Evolutionary conservation across 2,329 filamentous ascomycete genomes (phyloP).

Genomic region (Raffaelea ambrosiae): DNA sequence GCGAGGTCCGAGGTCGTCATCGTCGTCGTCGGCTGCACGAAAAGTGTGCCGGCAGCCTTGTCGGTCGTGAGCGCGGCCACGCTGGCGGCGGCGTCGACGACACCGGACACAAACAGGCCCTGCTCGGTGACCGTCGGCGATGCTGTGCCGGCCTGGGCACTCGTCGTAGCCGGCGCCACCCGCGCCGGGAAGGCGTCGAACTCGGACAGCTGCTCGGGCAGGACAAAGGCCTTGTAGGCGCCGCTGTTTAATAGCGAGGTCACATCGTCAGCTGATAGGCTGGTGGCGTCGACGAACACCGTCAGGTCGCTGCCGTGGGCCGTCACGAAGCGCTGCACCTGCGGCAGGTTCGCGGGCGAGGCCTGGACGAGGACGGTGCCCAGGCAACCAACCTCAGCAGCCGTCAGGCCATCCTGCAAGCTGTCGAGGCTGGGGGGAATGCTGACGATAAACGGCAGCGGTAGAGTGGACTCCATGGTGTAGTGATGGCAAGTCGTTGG

Average conservation of each 20-base stretch:
- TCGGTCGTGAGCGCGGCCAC: conserved; percentile 31
- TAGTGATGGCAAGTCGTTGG: not conserved
- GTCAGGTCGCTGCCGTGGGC: conserved; percentile 43
- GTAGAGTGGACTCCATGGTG: conserved; percentile 56
- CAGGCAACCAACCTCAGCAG: conserved; percentile 49
- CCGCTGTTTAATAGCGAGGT: conserved; percentile 76
- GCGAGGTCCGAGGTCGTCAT: conserved; percentile 25
- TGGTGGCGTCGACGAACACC: conserved; percentile 70
- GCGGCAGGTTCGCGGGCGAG: conserved; percentile 28
- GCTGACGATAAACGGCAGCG: conserved; percentile 54
- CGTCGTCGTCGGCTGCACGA: conserved; percentile 41
- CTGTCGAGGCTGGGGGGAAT: conserved; percentile 37
- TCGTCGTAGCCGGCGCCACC: conserved; percentile 43
- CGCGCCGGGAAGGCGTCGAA: conserved; percentile 48
- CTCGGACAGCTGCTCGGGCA: conserved; percentile 55
- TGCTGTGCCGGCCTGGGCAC: conserved; percentile 12
- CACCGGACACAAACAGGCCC: conserved; percentile 44
- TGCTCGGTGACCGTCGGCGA: conserved; percentile 33
- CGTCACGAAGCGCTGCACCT: conserved; percentile 37
- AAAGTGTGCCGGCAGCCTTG: conserved; percentile 39
- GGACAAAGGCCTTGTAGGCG: conserved; percentile 76
- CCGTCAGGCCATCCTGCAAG: conserved; percentile 40
- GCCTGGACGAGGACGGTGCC: conserved; percentile 51
- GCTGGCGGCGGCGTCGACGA: conserved; percentile 36
- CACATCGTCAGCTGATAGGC: conserved; percentile 62